Evolutionary conservation across 1,284 basidiomycete genomes (phyloP).

Genomic region (Gomphus bonarii): DNA sequence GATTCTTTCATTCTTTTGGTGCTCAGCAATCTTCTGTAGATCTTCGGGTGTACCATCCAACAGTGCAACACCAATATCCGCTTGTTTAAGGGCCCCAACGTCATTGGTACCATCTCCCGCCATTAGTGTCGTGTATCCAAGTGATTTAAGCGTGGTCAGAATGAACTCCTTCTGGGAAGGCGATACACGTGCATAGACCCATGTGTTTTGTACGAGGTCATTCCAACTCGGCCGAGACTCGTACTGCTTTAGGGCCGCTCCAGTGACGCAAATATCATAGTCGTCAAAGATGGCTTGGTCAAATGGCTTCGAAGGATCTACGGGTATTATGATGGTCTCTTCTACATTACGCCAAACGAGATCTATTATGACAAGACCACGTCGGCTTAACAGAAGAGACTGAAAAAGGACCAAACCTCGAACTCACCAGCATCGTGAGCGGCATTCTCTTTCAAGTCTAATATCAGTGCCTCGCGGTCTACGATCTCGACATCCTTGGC

Average conservation of each 20-base stretch:
- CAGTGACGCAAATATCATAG: slow-evolving; percentile 93
- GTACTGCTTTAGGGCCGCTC: slow-evolving; percentile 82
- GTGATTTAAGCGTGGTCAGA: slow-evolving; percentile 74
- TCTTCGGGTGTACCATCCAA: slow-evolving; percentile 88
- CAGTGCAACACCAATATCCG: slow-evolving; percentile 89
- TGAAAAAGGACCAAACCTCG: neutral
- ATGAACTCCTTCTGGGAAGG: slow-evolving; percentile 91
- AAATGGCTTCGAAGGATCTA: slow-evolving; percentile 67
- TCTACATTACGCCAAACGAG: slow-evolving; percentile 92
- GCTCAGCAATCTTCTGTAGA: slow-evolving; percentile 85
- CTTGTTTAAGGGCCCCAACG: slow-evolving; percentile 92
- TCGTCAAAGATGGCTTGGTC: slow-evolving; percentile 68
- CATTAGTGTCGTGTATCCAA: slow-evolving; percentile 91
- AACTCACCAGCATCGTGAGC: slow-evolving; percentile 51
- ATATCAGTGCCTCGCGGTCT: slow-evolving; percentile 83
- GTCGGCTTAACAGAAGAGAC: neutral
- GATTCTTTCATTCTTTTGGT: slow-evolving; percentile 78
- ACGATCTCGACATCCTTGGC: slow-evolving; percentile 93
- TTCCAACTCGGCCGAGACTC: slow-evolving; percentile 33
- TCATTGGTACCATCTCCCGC: slow-evolving; percentile 97
- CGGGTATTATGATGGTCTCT: slow-evolving; percentile 76
- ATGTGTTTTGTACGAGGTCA: slow-evolving; percentile 82
- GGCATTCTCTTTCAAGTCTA: slow-evolving; percentile 81
- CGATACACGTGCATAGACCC: slow-evolving; percentile 97
- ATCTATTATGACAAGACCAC: slow-evolving; percentile 31